These are phyloP conservation scores for Venturia effusa DNA, from an alignment of 2,329 filamentous ascomycete species.

Conservation along the genomic window DNA sequence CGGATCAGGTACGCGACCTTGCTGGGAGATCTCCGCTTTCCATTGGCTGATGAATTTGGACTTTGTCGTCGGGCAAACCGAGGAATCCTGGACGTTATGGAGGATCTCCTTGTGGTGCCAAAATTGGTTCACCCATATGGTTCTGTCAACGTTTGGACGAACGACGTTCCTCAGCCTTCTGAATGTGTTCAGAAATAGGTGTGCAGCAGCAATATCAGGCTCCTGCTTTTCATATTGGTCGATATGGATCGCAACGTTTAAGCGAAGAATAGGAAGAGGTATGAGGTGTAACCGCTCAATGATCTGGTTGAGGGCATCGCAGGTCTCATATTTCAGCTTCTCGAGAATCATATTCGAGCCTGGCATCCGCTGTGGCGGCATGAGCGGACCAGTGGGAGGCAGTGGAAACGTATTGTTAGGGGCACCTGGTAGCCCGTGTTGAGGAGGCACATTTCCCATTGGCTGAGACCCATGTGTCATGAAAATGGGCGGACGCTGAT, in stretches of 20 bases:
- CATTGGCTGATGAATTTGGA: not conserved
- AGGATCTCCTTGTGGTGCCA: not conserved
- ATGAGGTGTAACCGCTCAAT: not conserved
- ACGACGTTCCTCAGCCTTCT: not conserved
- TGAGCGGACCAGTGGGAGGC: not conserved
- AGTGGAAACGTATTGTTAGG: no score
- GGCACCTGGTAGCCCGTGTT: not conserved
- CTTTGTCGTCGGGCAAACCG: not conserved
- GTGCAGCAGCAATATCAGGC: not conserved
- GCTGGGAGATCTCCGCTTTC: not conserved
- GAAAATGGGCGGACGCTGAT: not conserved
- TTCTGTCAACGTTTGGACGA: not conserved
- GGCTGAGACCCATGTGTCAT: not conserved
- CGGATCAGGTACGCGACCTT: not conserved
- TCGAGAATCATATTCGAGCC: not conserved
- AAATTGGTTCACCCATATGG: not conserved
- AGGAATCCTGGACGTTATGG: not conserved
- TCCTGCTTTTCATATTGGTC: not conserved
- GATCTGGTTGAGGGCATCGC: not conserved
- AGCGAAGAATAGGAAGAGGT: not conserved
- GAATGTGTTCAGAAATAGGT: not conserved
- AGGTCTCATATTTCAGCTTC: not conserved
- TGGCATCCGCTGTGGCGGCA: not conserved
- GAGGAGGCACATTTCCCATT: not conserved
- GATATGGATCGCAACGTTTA: not conserved